Percentiles rank a stretch among this genome's conserved stretches.
These are phyloP conservation scores for Yamadazyma insecticola DNA, from an alignment of 805 yeast genomes.

Conservation along the genomic window DNA sequence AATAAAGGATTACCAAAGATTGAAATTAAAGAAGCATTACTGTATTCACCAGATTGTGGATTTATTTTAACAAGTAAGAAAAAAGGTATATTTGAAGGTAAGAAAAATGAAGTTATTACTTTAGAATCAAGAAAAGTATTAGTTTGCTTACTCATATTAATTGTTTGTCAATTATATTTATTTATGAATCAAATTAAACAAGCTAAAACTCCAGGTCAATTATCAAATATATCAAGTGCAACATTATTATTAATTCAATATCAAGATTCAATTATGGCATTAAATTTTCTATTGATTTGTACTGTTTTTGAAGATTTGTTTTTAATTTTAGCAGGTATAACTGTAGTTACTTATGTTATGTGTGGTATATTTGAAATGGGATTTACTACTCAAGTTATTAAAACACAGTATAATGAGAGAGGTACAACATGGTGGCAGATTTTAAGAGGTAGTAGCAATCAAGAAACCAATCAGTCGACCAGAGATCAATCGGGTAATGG, in stretches of 20 bases:
- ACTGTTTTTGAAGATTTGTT: slow-evolving; percentile 53
- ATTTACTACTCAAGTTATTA: slow-evolving; percentile 60
- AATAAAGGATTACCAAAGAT: slow-evolving; percentile 50
- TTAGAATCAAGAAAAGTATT: slow-evolving; percentile 37
- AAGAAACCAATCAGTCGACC: too few species aligned
- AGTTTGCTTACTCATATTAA: slow-evolving; percentile 41
- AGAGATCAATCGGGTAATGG: slow-evolving; percentile 28
- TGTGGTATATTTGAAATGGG: slow-evolving; percentile 74
- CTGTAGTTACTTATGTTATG: slow-evolving; percentile 63
- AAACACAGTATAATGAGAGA: slow-evolving; percentile 70
- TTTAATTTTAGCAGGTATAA: slow-evolving; percentile 63
- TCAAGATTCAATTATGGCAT: slow-evolving; percentile 69
- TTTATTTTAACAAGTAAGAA: slow-evolving; percentile 33
- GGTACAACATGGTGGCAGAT: slow-evolving; percentile 63
- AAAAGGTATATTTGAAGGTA: slow-evolving; percentile 39
- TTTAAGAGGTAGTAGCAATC: slow-evolving; percentile 51
- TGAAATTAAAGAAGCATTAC: slow-evolving; percentile 48
- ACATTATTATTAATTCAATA: slow-evolving; percentile 58
- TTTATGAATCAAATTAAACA: slow-evolving; percentile 65
- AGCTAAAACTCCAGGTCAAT: slow-evolving; percentile 74
- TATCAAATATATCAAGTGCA: slow-evolving; percentile 57
- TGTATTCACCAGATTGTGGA: slow-evolving; percentile 92
- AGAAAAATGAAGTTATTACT: slow-evolving; percentile 48
- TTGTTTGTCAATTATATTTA: slow-evolving; percentile 48
- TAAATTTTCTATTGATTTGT: slow-evolving; percentile 57